Percentiles rank a stretch among this genome's conserved stretches.
Evolutionary conservation across 768 basidiomycete species (phyloP).

Genomic region (Paxillus ammoniavirescens): DNA sequence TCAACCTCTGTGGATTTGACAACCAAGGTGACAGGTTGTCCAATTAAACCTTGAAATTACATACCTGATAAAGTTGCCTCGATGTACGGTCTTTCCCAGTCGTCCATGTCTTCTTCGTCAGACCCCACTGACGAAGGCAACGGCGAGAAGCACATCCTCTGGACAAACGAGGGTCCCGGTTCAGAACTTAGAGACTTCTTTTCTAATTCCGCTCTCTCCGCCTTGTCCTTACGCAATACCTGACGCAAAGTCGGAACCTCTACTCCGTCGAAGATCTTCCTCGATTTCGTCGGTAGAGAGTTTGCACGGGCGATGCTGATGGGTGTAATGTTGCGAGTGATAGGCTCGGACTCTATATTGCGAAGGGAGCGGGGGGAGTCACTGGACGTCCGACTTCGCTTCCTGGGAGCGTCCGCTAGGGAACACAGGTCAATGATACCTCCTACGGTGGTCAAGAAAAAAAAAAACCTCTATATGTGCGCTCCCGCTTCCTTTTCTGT

Average conservation of each 20-base stretch:
- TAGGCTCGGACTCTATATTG: slow-evolving; percentile 30
- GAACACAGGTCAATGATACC: slow-evolving; percentile 5
- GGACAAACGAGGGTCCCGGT: background rate
- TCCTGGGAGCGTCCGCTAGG: slow-evolving; percentile 17
- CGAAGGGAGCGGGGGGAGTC: slow-evolving; percentile 10
- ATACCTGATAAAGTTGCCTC: slow-evolving; percentile 21
- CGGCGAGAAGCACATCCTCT: background rate
- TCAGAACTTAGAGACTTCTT: background rate
- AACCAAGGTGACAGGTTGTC: background rate
- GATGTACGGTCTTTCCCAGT: slow-evolving; percentile 30
- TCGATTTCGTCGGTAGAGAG: slow-evolving; percentile 23
- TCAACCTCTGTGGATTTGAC: slow-evolving; percentile 16
- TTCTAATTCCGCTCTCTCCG: background rate
- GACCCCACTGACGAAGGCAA: slow-evolving; percentile 7
- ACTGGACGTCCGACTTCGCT: slow-evolving; percentile 21
- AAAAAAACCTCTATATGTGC: slow-evolving; percentile 4
- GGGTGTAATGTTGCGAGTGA: slow-evolving; percentile 20
- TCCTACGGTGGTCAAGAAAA: background rate
- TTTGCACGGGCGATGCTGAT: slow-evolving; percentile 13
- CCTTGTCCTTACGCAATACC: slow-evolving; percentile 11
- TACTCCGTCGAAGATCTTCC: slow-evolving; percentile 30
- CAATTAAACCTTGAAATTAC: background rate
- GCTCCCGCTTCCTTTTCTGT: slow-evolving; percentile 11
- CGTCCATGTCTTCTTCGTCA: slow-evolving; percentile 25
- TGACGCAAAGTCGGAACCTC: slow-evolving; percentile 25